phyloP scores from a whole-genome alignment of 2,329 filamentous ascomycete species.

The Aureobasidium zeae region DNA sequence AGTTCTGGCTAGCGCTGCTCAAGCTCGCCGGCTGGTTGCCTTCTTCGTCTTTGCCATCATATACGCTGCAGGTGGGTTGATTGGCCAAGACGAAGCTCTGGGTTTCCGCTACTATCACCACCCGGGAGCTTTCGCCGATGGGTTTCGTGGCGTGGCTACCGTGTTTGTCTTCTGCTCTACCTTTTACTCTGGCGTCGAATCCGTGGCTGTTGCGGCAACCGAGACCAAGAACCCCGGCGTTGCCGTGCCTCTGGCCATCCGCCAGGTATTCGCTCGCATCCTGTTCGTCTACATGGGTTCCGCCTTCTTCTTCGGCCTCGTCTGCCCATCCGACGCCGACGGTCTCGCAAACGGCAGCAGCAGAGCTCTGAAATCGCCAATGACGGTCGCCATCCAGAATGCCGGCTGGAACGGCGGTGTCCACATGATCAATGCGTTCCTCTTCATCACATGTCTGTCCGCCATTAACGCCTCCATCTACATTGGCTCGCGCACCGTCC shows the following conservation, averaged over 20 bases:
- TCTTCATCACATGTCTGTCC: slow-evolving; percentile 61
- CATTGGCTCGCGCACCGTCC: slow-evolving; percentile 62
- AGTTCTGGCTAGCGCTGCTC: slow-evolving; percentile 37
- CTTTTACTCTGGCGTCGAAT: slow-evolving; percentile 45
- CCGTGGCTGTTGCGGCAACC: slow-evolving; percentile 44
- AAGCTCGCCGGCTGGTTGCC: slow-evolving; percentile 32
- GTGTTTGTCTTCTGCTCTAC: slow-evolving; percentile 37
- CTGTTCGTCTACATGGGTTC: slow-evolving; percentile 57
- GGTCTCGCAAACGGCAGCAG: slow-evolving; percentile 53
- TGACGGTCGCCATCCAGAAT: slow-evolving; percentile 64
- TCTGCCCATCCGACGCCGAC: slow-evolving; percentile 58
- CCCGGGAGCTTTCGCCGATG: slow-evolving; percentile 33
- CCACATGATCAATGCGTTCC: slow-evolving; percentile 69
- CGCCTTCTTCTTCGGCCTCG: slow-evolving; percentile 66
- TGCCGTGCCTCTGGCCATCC: slow-evolving; percentile 29
- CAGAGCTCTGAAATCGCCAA: slow-evolving; percentile 59
- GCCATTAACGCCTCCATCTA: slow-evolving; percentile 70
- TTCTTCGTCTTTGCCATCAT: slow-evolving; percentile 36
- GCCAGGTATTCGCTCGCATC: slow-evolving; percentile 28
- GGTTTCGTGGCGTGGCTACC: slow-evolving; percentile 34
- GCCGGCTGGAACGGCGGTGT: slow-evolving; percentile 65
- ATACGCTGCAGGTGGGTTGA: slow-evolving; percentile 27
- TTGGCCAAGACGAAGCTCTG: slow-evolving; percentile 23
- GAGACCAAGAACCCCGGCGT: slow-evolving; percentile 44
- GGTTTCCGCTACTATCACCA: slow-evolving; percentile 32